phyloP scores from a whole-genome alignment of 1,284 basidiomycete species.

The Phlebopus sp. region DNA sequence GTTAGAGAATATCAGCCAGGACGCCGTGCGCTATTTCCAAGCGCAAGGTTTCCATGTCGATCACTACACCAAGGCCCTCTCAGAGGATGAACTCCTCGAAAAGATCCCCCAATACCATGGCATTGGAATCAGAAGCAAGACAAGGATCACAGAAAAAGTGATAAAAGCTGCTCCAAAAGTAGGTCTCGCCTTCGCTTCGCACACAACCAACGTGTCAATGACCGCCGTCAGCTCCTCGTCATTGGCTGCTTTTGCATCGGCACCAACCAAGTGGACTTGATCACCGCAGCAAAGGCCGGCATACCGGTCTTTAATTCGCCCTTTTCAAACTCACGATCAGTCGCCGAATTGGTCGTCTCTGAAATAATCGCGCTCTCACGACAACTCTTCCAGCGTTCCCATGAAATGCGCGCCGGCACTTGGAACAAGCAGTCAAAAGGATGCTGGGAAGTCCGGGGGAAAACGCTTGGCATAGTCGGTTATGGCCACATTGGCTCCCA shows the following conservation, averaged over 20 bases:
- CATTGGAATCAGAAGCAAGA: slow-evolving; percentile 96
- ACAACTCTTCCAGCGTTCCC: slow-evolving; percentile 87
- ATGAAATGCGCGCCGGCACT: slow-evolving; percentile 84
- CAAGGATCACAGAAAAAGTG: slow-evolving; percentile 89
- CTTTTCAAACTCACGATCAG: slow-evolving; percentile 99
- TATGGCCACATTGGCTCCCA: slow-evolving; percentile 99
- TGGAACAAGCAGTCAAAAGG: slow-evolving; percentile 99
- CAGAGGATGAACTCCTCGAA: slow-evolving; percentile 88
- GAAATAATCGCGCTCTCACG: slow-evolving; percentile 95
- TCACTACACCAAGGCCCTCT: slow-evolving; percentile 83
- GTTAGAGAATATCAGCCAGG: slow-evolving; percentile 93
- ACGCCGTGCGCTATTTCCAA: slow-evolving; percentile 82
- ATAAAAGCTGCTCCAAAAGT: slow-evolving; percentile 85
- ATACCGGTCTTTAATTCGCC: slow-evolving; percentile 99
- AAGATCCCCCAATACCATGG: slow-evolving; percentile 91
- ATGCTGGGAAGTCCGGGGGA: slow-evolving; percentile 98
- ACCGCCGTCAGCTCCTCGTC: slow-evolving; percentile 71
- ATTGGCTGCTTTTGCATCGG: slow-evolving; percentile 99
- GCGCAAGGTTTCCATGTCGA: slow-evolving; percentile 93
- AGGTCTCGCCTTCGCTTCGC: slow-evolving; percentile 17
- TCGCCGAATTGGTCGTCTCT: slow-evolving; percentile 95
- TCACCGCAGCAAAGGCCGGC: slow-evolving; percentile 81
- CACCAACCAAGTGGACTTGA: slow-evolving; percentile 96
- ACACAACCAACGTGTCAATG: slow-evolving; percentile 5
- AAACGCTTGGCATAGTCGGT: slow-evolving; percentile 96